Percentiles rank a stretch among this genome's conserved stretches.
Evolutionary conservation across 805 yeast genomes (phyloP).

Genomic region (Candida morakotiae): DNA sequence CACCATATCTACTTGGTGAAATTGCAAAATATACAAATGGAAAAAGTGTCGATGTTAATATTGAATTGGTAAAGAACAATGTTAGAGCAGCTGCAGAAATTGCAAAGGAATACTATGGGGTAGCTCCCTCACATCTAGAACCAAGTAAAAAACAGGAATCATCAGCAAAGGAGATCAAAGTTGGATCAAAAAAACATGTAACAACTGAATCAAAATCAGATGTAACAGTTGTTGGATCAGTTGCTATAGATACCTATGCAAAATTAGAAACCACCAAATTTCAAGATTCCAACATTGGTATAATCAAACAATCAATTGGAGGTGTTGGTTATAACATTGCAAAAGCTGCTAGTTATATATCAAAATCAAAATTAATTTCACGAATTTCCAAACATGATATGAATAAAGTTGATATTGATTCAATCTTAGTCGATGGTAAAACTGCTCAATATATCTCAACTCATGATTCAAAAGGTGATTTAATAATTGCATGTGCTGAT

Average conservation of each 20-base stretch:
- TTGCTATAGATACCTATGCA: constrained; percentile 72
- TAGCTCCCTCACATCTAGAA: too few species aligned
- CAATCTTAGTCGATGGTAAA: constrained; percentile 34
- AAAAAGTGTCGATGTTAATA: constrained; percentile 62
- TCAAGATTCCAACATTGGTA: constrained; percentile 74
- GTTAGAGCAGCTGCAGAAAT: constrained; percentile 66
- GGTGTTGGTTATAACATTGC: constrained; percentile 86
- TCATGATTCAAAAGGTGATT: constrained; percentile 58
- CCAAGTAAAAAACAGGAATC: not conserved
- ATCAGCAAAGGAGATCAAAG: not conserved
- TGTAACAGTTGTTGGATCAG: constrained; percentile 54
- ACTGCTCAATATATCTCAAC: constrained; percentile 76
- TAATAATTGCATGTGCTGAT: constrained; percentile 77
- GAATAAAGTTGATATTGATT: constrained; percentile 37
- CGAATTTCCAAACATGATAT: constrained; percentile 57
- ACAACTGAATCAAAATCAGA: not conserved
- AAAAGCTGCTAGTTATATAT: constrained; percentile 46
- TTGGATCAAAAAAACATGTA: not conserved
- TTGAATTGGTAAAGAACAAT: constrained; percentile 73
- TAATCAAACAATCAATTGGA: constrained; percentile 55
- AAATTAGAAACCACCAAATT: constrained; percentile 29
- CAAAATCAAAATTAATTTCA: constrained; percentile 45
- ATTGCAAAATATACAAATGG: constrained; percentile 72
- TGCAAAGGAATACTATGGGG: constrained; percentile 50
- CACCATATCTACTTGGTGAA: constrained; percentile 69